Evolutionary conservation across 495 filamentous ascomycete genomes (phyloP).

Genomic region (Penicillium silybi): DNA sequence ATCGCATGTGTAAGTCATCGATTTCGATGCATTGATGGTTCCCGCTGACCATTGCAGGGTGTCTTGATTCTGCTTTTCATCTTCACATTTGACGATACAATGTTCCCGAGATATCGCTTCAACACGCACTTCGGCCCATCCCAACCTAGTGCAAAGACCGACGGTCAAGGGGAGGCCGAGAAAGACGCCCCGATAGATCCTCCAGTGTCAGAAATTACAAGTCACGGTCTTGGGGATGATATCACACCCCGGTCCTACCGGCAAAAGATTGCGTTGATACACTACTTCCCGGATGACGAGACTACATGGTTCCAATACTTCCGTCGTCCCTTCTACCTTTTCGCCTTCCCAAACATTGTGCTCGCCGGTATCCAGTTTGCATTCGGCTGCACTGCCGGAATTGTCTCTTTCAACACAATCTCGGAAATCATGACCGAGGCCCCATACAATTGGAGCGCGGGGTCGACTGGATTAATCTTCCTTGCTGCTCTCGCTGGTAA

Average conservation of each 20-base stretch:
- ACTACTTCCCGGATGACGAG: slow-evolving; percentile 25
- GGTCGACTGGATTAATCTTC: slow-evolving; percentile 26
- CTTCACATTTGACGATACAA: slow-evolving; percentile 34
- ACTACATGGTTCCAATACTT: slow-evolving; percentile 36
- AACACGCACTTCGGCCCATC: not conserved
- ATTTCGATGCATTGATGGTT: not conserved
- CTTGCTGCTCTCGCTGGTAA: slow-evolving; percentile 27
- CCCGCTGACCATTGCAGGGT: slow-evolving; percentile 5
- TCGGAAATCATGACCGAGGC: slow-evolving; percentile 32
- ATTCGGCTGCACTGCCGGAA: slow-evolving; percentile 30
- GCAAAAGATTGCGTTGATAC: slow-evolving; percentile 20
- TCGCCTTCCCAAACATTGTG: slow-evolving; percentile 33
- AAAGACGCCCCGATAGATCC: slow-evolving; percentile 9
- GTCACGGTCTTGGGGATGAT: slow-evolving; percentile 12
- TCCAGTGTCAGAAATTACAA: slow-evolving; percentile 3
- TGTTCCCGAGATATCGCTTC: slow-evolving; percentile 31
- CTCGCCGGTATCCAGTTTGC: slow-evolving; percentile 32
- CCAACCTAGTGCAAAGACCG: not conserved
- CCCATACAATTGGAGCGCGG: slow-evolving; percentile 32
- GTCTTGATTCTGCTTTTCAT: slow-evolving; percentile 27
- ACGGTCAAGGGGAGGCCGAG: not conserved
- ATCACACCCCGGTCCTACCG: slow-evolving; percentile 20
- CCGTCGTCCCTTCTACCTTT: slow-evolving; percentile 32
- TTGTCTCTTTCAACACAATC: slow-evolving; percentile 34
- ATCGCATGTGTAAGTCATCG: slow-evolving; percentile 23